Evolutionary conservation across 1,284 basidiomycete genomes (phyloP), one percentile per base, ranked within the genome.

Genomic region (Phellopilus nigrolimitatus): DNA sequence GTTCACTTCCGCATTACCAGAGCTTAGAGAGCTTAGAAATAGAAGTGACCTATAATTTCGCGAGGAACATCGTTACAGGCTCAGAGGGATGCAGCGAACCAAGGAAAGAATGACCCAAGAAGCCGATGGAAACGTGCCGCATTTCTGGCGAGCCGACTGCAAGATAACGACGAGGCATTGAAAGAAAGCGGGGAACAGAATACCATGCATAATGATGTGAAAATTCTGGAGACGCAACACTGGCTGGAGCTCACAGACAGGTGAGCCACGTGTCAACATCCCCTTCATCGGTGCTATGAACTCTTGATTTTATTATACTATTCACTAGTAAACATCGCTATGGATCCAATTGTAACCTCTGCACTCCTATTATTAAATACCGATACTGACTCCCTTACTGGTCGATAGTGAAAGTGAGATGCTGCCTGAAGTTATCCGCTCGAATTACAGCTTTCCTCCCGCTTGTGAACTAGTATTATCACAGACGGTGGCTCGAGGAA

Each of bases 181-280:
- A 62, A 59, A 3, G 58, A 9, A 9, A 40, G 38, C 38, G 9
- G 19, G 38, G 68, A 64, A 0, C 58, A 66, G 24, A 43, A 58
- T 0, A 58, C 66, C 7, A 59, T 61, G 3, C 62, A 65, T 8
- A 66, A 66, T 5, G 65, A 67, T 34, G 64, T 68, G 47, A 81
- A 80, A 58, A 66, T 70, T 25, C 67, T 81, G 9, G 77, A 82
- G 62, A 76, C 72, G 1, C 78, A 82, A 56, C 78, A 82, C 61
- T 81, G 80, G 80, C 64, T 84, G 9, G 83, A 86, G 60, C 71
- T 85, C 55, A 75, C 85, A 36, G 84, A 88, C 59, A 71, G 70
- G 77, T 79, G 52, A 43, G 70, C 62, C 3, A n/a, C 6, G 9
- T 19, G 25, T 17, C 10, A 34, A 7, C 27, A 10, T 31, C 41